Evolutionary conservation across 1,139 yeast species (phyloP).

Genomic region (Spathaspora sp.): DNA sequence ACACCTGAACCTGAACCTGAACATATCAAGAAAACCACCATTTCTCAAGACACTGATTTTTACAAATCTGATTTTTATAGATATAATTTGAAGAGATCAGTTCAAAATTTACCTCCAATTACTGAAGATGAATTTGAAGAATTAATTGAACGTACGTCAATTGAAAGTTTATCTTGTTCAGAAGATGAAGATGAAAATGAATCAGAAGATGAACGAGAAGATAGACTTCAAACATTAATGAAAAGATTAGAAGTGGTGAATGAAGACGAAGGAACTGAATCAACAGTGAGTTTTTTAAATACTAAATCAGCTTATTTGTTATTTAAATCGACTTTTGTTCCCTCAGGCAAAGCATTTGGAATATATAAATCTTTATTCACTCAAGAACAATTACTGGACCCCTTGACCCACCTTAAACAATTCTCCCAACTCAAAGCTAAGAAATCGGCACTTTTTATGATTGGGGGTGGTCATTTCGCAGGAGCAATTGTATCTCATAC

Average conservation of each 20-base stretch:
- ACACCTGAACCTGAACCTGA: background rate
- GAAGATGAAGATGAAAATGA: conserved; percentile 25
- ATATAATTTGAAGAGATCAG: conserved; percentile 56
- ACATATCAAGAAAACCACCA: conserved; percentile 3
- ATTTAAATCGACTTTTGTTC: conserved; percentile 48
- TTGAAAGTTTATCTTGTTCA: conserved; percentile 63
- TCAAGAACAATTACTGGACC: conserved; percentile 31
- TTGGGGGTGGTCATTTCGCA: conserved; percentile 98
- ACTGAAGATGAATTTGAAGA: conserved; percentile 61
- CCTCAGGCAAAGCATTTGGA: conserved; percentile 53
- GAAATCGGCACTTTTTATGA: conserved; percentile 80
- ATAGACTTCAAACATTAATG: conserved; percentile 31
- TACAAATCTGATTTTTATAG: conserved; percentile 63
- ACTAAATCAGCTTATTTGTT: conserved; percentile 64
- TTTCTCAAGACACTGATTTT: conserved; percentile 37
- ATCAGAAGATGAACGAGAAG: conserved; percentile 14
- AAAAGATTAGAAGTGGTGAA: conserved; percentile 27
- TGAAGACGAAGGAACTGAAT: conserved; percentile 22
- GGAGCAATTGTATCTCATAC: conserved; percentile 87
- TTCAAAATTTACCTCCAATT: conserved; percentile 47
- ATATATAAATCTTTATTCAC: conserved; percentile 68
- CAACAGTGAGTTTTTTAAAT: conserved; percentile 51
- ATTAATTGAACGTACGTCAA: conserved; percentile 49
- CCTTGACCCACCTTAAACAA: conserved; percentile 40
- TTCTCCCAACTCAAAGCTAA: conserved; percentile 22